phyloP scores from a whole-genome alignment of 768 basidiomycete genomes.

The Suillus bovinus region DNA sequence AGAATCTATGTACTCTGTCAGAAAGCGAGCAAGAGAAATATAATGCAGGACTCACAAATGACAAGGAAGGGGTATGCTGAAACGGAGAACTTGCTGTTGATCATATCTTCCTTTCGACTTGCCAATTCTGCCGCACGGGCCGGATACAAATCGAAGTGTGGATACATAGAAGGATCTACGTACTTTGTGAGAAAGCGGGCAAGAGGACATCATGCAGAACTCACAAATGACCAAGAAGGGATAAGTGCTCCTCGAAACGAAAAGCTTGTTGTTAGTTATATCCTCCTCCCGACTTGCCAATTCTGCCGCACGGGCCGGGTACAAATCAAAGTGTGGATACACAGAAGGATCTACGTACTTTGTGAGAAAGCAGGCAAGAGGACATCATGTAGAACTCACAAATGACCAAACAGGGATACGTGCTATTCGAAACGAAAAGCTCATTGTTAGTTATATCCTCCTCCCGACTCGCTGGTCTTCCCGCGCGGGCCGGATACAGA shows the following conservation, averaged over 20 bases:
- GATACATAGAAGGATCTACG: slow-evolving; percentile 42
- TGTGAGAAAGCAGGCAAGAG: neutral
- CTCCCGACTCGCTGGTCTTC: neutral
- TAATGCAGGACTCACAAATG: slow-evolving; percentile 13
- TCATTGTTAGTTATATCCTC: neutral
- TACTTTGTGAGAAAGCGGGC: neutral
- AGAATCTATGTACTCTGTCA: slow-evolving; percentile 35
- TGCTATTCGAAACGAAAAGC: too few relatives aligned
- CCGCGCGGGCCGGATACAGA: slow-evolving; percentile 23
- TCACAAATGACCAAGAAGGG: slow-evolving; percentile 18
- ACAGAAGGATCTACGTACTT: slow-evolving; percentile 12
- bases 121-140: slow-evolving; percentile 18
- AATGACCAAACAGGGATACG: neutral
- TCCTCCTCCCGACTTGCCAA: neutral
- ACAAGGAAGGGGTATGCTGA: slow-evolving; percentile 16
- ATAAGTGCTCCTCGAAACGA: slow-evolving; percentile 9
- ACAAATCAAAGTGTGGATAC: slow-evolving; percentile 38
- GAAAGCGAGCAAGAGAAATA: neutral
- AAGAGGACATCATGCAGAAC: neutral
- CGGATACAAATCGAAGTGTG: slow-evolving; percentile 29
- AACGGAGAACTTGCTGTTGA: neutral
- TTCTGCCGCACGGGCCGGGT: slow-evolving; percentile 18
- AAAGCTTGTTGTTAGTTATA: neutral
- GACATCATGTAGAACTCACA: neutral
- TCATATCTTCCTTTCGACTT: neutral